Evolutionary conservation across 495 filamentous ascomycete species (phyloP), one percentile per base, ranked within the genome.

Genomic region (Tuber borchii): DNA sequence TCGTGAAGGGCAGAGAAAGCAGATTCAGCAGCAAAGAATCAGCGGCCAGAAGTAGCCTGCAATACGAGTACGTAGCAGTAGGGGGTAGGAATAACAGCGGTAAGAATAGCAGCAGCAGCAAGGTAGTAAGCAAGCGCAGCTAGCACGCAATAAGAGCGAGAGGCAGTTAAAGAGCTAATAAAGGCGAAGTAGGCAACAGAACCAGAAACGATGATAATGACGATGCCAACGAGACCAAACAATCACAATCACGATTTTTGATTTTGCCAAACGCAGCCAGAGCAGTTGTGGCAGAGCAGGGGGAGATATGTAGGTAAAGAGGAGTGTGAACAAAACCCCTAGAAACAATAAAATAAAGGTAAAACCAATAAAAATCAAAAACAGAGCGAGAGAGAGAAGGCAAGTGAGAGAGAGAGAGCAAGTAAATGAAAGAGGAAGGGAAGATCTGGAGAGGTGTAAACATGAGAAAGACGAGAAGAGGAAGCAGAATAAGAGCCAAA

Each of bases 91-190:
- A 31, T 65, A 34, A 65, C 26, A 34, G 70, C 73, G 69, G 78
- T 73, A 79, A 16, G n/a, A 65, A 34, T 3, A 17, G 73, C 72
- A 78, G 72, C 77, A 78, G 78, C 71, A 79, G 75, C 76, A 79
- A 79, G 77, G 73, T 79, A 73, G 78, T 78, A 73, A 71, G 78
- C 76, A 79, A 79, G 78, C 71, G 77, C 76, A 79, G 77, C 56
- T 43, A 65, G 56, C 56, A 65, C 42, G 26, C 12, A 65, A 34
- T 26, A 34, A 26, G 56, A 31, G 56, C 14, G 26, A 34, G 26
- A 65, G 56, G 56, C 14, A 65, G 26, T 65, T 65, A 65, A 61
- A 65, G 56, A 65, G 56, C 14, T 17, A 65, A 65, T 31, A 65
- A 8, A 34, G 56, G 56, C 26, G 31, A 34, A 34, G 14, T 14